Base-by-base conservation (phyloP, 1,139 yeast genomes). In the Sugiyamaella castrensis region DNA sequence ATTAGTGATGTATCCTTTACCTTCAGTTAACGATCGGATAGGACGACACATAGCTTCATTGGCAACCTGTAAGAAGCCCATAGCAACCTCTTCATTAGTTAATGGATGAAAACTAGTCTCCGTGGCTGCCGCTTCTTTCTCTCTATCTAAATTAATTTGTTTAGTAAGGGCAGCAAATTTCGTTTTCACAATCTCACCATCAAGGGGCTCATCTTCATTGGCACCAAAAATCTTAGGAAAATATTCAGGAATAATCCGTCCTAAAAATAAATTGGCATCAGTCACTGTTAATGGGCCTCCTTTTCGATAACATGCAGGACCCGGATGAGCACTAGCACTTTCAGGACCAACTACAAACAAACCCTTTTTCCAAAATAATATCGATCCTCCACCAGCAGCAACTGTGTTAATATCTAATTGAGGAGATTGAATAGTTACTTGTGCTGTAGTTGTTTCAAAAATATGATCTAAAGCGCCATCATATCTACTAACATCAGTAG, bases 301-400 rank as follows among this genome's bases (percentile, higher is more conserved):
- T 53, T 78, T 78, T 41, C 80, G 65, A 57, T 78, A 78, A 58
- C 81, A 77, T 1, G 81, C 81, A 1, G 82, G 82, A 7, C 82
- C 82, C 1, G 82, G 82, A 55, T 78, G 80, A 2, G 82, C 77
- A 31, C 78, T 67, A 4, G 82, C 82, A 46, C 77, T 71, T 53
- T 78, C 81, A 1, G 82, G 82, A 2, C 82, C 82, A 12, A 78
- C 82, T 1, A 64, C 71, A 57, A 76, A 78, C 16, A 77, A 65
- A 3, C 81, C 81, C 54, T 77, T 76, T 50, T 69, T 65, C 71
- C 78, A 77, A 48, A 66, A 68, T 35, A 77, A 61, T 51, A 75
- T 76, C 6, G 80, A 75, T 1, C 82, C 82, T 39, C 82, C 82
- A 32, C 82, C 83, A 9, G 82, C 82, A 31, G 82, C 83, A 9